A percentile compares a stretch with the other conserved stretches of the same genome.
These are phyloP conservation scores for Colletotrichum sp. DNA, from an alignment of 2,329 filamentous ascomycete species.

Conservation along the genomic window DNA sequence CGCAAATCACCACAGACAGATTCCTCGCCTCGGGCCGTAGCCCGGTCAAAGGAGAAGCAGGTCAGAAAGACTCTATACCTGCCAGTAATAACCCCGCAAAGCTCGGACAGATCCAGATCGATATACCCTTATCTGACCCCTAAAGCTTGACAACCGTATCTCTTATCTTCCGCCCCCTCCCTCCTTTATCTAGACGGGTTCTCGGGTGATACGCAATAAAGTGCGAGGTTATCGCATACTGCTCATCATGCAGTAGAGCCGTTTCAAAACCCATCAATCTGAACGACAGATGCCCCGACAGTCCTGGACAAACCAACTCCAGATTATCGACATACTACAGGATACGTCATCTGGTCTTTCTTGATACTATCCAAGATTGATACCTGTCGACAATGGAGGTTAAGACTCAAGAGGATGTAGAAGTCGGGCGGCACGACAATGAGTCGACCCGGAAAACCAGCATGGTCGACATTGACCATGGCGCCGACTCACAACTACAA, in stretches of 20 bases:
- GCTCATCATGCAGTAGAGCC: not conserved
- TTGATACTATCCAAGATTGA: not conserved
- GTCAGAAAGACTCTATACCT: not conserved
- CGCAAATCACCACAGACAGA: not conserved
- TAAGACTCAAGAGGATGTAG: not conserved
- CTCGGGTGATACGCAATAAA: not conserved
- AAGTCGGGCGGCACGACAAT: not conserved
- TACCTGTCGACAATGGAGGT: not conserved
- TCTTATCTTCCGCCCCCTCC: not conserved
- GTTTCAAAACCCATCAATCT: not conserved
- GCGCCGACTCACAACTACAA: conserved; percentile 28
- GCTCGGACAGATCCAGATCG: not conserved
- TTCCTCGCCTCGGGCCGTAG: not conserved
- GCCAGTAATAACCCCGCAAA: not conserved
- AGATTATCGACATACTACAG: not conserved
- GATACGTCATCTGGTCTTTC: not conserved
- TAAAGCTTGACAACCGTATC: not conserved
- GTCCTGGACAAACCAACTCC: not conserved
- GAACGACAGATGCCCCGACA: not conserved
- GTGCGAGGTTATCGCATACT: not conserved
- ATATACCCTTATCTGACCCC: not conserved
- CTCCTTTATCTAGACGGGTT: not conserved
- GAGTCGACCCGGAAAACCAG: not conserved
- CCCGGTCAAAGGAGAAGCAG: not conserved
- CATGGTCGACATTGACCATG: conserved; percentile 19